phyloP scores from a whole-genome alignment of 371 early-diverging fungal species.

The Massospora cicadina region DNA sequence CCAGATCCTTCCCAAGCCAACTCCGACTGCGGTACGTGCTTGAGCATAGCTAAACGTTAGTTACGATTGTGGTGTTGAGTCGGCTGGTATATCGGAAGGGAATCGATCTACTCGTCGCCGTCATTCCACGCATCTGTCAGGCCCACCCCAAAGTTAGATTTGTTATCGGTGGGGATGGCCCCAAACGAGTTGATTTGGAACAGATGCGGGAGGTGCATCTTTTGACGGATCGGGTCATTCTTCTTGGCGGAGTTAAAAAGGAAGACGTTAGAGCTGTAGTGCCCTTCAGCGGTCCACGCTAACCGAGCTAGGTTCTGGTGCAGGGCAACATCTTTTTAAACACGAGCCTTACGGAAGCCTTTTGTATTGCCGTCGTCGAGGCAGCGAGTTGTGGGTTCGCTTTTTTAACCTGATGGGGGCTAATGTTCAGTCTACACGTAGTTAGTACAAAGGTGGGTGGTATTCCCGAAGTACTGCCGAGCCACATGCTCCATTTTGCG shows the following conservation, averaged over 20 bases:
- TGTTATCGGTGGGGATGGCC: slow-evolving; percentile 95
- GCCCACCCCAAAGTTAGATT: slow-evolving; percentile 68
- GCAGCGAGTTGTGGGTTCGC: slow-evolving; percentile 89
- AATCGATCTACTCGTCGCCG: slow-evolving; percentile 76
- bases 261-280: slow-evolving; percentile 66
- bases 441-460: slow-evolving; percentile 98
- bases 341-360: slow-evolving; percentile 97
- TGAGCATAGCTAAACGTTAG: slow-evolving; percentile 17
- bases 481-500: slow-evolving; percentile 88
- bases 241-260: slow-evolving; percentile 80
- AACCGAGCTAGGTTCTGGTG: slow-evolving; percentile 38
- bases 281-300: too few relatives aligned
- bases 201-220: slow-evolving; percentile 92
- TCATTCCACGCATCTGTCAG: slow-evolving; percentile 89
- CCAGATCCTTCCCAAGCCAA: slow-evolving; percentile 68
- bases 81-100: slow-evolving; percentile 96
- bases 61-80: slow-evolving; percentile 86
- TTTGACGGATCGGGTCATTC: slow-evolving; percentile 81
- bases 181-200: slow-evolving; percentile 88
- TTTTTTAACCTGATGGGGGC: slow-evolving; percentile 27
- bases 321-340: slow-evolving; percentile 96
- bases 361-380: slow-evolving; percentile 98
- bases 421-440: slow-evolving; percentile 59
- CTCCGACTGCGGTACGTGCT: slow-evolving; percentile 21
- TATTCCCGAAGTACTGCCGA: slow-evolving; percentile 93